These are phyloP conservation scores for Colletotrichum tabaci DNA, from an alignment of 2,329 filamentous ascomycete genomes.

Conservation along the genomic window DNA sequence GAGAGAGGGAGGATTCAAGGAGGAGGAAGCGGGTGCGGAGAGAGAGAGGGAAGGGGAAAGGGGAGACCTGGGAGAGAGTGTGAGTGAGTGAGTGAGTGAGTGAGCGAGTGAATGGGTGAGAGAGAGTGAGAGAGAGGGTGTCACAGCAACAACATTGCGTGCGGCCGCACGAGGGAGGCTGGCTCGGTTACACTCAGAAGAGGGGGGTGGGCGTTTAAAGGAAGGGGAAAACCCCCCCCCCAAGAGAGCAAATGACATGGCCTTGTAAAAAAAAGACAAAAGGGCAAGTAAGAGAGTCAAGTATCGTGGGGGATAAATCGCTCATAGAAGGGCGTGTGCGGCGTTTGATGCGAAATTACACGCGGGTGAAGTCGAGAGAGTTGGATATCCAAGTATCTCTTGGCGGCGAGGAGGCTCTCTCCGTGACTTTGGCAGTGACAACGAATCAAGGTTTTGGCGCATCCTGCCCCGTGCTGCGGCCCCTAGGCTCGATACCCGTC, in stretches of 20 bases:
- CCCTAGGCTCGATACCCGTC: conserved; percentile 18
- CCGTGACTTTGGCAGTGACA: conserved; percentile 41
- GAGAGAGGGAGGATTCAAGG: neutral
- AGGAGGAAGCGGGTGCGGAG: too few species aligned
- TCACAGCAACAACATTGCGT: conserved; percentile 34
- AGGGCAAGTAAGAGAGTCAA: neutral
- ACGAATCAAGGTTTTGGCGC: conserved; percentile 42
- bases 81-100: too few species aligned
- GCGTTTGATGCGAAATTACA: conserved; percentile 37
- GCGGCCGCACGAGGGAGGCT: conserved; percentile 35
- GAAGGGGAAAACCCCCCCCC: neutral
- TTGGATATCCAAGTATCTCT: conserved; percentile 43
- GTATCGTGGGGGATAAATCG: conserved; percentile 35
- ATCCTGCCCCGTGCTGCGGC: conserved; percentile 35
- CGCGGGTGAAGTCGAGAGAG: conserved; percentile 37
- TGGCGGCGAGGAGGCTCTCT: conserved; percentile 36
- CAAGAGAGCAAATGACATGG: neutral
- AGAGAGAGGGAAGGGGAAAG: too few species aligned
- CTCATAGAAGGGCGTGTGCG: conserved; percentile 35
- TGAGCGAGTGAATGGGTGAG: too few species aligned
- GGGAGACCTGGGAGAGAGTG: too few species aligned
- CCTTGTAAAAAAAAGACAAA: neutral
- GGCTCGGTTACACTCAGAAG: conserved; percentile 19
- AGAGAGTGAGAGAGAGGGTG: conserved; percentile 14
- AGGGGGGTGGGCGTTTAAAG: neutral